A percentile compares a stretch with the other conserved stretches of the same genome.
Conservation (phyloP, 352 stramenopile genomes). For the Aphanomyces stellatus region DNA sequence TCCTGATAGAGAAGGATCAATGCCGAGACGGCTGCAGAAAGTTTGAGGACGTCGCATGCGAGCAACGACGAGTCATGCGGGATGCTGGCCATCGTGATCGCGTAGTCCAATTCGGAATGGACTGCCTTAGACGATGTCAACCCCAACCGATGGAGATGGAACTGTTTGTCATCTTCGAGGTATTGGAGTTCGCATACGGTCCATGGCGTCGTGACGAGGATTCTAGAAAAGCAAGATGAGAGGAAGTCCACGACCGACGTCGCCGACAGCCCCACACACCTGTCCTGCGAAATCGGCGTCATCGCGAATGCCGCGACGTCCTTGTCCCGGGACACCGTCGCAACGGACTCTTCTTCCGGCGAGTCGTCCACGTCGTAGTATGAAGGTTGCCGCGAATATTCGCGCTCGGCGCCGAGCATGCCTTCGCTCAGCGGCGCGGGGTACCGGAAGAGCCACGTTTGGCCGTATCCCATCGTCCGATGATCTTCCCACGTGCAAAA, state of each 20-base stretch:
- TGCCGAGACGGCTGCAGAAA: neutral
- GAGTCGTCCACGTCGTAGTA: slow-evolving; percentile 5
- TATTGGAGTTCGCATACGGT: slow-evolving; percentile 5
- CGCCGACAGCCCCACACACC: neutral
- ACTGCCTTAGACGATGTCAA: neutral
- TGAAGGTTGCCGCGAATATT: neutral
- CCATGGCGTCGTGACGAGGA: slow-evolving; percentile 14
- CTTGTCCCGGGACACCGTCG: neutral
- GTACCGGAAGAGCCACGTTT: slow-evolving; percentile 16
- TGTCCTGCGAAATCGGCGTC: neutral
- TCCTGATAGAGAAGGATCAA: slow-evolving; percentile 11
- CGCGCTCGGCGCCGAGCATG: neutral
- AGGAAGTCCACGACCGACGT: neutral
- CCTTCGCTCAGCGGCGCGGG: neutral
- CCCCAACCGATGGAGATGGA: neutral
- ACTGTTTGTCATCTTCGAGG: neutral
- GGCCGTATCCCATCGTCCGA: slow-evolving; percentile 9
- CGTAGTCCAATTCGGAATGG: neutral
- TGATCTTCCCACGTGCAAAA: no score
- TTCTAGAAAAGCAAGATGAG: neutral
- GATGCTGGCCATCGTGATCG: neutral
- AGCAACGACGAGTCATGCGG: neutral
- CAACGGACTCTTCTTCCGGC: neutral
- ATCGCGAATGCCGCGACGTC: slow-evolving; percentile 10
- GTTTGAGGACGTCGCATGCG: neutral